Conservation (phyloP, 305 asterid species). For the Coffea humblotiana region DNA sequence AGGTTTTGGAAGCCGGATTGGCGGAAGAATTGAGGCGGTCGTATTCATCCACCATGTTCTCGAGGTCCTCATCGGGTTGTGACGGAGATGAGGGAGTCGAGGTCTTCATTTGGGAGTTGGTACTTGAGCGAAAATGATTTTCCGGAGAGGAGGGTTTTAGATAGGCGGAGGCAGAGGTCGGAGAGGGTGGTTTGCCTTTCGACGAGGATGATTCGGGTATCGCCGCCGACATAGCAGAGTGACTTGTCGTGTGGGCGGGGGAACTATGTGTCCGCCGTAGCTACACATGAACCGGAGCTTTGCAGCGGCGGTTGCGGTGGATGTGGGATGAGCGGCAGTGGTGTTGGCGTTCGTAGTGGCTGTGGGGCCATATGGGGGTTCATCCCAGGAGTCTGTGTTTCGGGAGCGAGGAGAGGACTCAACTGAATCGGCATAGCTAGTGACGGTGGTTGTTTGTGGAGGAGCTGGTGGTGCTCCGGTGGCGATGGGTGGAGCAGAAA, state of each 20-base stretch:
- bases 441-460: constrained; percentile 1
- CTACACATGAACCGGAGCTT: constrained; percentile 92
- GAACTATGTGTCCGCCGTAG: constrained; percentile 85
- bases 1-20: constrained; percentile 30
- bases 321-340: constrained; percentile 29
- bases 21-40: constrained; percentile 44
- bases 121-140: constrained; percentile 60
- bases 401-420: constrained; percentile 53
- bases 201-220: constrained; percentile 77
- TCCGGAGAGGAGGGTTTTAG: constrained; percentile 58
- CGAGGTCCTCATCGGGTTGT: constrained; percentile 76
- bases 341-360: constrained; percentile 27
- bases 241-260: constrained; percentile 87
- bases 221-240: constrained; percentile 86
- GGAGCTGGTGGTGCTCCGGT: constrained; percentile 16
- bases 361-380: constrained; percentile 37
- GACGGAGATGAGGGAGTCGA: constrained; percentile 75
- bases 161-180: constrained; percentile 65
- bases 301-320: constrained; percentile 27
- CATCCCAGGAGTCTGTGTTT: constrained; percentile 59
- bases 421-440: constrained; percentile 26
- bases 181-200: constrained; percentile 59
- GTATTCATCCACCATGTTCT: constrained; percentile 81
- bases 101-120: constrained; percentile 82
- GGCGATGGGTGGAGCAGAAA: constrained; percentile 20